Percentiles rank a stretch among this genome's conserved stretches.
phyloP scores from a whole-genome alignment of 2,329 filamentous ascomycete species.

The Corinectria fuckeliana region DNA sequence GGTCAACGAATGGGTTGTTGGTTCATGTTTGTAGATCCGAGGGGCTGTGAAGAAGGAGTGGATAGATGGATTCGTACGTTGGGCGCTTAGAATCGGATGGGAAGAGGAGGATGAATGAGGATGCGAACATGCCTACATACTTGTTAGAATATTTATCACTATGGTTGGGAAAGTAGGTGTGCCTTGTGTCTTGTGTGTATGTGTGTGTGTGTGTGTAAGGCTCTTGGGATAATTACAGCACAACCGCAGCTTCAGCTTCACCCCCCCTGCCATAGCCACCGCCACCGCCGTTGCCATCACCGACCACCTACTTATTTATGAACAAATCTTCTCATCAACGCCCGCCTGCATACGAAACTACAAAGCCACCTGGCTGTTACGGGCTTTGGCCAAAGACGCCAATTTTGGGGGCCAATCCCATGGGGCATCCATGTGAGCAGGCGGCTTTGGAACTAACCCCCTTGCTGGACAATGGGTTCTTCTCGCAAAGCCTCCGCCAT shows the following conservation, averaged over 20 bases:
- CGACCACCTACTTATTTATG: background rate
- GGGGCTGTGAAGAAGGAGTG: background rate
- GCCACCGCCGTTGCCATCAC: background rate
- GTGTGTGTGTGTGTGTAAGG: background rate
- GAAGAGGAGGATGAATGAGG: background rate
- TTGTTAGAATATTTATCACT: too few relatives aligned
- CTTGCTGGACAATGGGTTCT: too few relatives aligned
- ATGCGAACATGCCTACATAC: background rate
- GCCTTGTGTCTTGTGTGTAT: too few relatives aligned
- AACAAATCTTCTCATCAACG: background rate
- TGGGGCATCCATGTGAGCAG: slow-evolving; percentile 5
- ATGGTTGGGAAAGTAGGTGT: too few relatives aligned
- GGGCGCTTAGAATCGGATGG: background rate
- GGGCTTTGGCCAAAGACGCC: background rate
- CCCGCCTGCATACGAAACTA: too few relatives aligned
- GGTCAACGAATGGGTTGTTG: too few relatives aligned
- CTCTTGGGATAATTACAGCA: background rate
- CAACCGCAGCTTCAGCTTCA: background rate
- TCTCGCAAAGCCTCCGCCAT: background rate
- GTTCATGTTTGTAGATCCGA: background rate
- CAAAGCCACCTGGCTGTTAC: too few relatives aligned
- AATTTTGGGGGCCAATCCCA: background rate
- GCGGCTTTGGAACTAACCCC: background rate
- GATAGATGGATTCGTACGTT: background rate
- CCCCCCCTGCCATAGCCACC: background rate